Base-by-base conservation (phyloP, 306 rosid genomes). In the Gleditsia sinensis region DNA sequence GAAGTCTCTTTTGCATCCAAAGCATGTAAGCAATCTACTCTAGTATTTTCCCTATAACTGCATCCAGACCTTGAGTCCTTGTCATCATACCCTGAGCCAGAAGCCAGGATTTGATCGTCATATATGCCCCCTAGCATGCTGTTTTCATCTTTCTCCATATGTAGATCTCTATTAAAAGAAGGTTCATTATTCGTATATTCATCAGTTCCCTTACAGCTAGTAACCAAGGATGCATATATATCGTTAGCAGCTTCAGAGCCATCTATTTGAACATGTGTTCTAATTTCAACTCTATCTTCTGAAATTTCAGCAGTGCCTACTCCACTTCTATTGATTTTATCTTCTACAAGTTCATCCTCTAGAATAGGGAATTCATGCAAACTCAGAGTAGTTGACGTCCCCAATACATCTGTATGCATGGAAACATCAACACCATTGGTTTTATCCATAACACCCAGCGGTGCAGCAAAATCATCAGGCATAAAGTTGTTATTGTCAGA, bases 81-180 rank as follows among this genome's bases (percentile, higher is more conserved):
- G 76, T 81, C 91, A 75, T 81, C 87, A 83, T 74, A 83, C 60
- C 80, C 86, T 68, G 79, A 58, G 75, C 76, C 89, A 61, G 68
- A 75, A 36, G 82, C 65, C 59, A 64, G 67, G 62, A 72, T 66
- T 72, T 77, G 88, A 86, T 81, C 87, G 68, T 71, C 92, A 57
- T 89, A 85, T 33, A 79, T 27, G 72, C 32, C 71, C 67, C 55
- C 86, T 12, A 51, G 48, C 80, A 69, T 42, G 68, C 5, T 66
- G 68, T 87, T 83, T 76, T 64, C 82, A 66, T 71, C 81, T 75
- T 76, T 85, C 79, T 84, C 88, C 9, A 45, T 42, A 67, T 85
- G 74, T 32, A 72, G 55, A 71, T 72, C 84, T 42, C 83, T 85
- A 71, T 75, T 78, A 40, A 78, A 79, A 68, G 81, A 78, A 67